Evolutionary conservation across 441 rosid genomes (phyloP).

Genomic region (Eruca vesicaria): DNA sequence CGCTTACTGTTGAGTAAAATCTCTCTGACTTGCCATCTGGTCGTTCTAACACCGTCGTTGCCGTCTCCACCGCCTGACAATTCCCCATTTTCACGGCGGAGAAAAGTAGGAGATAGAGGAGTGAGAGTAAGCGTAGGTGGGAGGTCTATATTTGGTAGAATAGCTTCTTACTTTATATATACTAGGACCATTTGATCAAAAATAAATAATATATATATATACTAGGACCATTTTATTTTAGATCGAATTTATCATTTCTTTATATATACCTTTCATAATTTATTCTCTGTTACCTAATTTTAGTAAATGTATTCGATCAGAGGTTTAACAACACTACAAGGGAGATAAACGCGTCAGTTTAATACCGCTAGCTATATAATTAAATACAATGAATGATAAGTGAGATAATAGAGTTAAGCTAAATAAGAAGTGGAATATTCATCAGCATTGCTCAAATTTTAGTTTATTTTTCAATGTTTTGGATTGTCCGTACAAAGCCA

Average conservation of each 20-base stretch:
- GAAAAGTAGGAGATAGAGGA: conserved; percentile 10
- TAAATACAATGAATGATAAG: not conserved
- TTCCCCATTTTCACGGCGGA: conserved; percentile 37
- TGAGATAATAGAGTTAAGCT: not conserved
- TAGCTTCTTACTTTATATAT: conserved; percentile 24
- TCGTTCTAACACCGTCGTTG: conserved; percentile 28
- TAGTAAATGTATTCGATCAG: not conserved
- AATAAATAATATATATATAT: no score
- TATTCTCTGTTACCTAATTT: conserved; percentile 3
- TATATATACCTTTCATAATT: not conserved
- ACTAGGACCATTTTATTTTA: conserved; percentile 1
- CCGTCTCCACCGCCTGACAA: conserved; percentile 38
- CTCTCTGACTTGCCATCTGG: conserved; percentile 34
- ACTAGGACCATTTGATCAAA: no score
- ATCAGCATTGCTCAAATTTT: not conserved
- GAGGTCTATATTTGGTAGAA: not conserved
- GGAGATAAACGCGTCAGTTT: not conserved
- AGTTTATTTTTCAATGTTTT: conserved; percentile 17
- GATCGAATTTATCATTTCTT: not conserved
- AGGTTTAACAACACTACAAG: not conserved
- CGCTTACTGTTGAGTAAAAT: conserved; percentile 24
- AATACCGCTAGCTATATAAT: not conserved
- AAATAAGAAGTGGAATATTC: conserved; percentile 1
- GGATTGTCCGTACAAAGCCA: conserved; percentile 33
- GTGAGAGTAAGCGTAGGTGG: conserved; percentile 13